Base-by-base conservation (phyloP, 306 rosid species). In the Ammopiptanthus mongolicus region DNA sequence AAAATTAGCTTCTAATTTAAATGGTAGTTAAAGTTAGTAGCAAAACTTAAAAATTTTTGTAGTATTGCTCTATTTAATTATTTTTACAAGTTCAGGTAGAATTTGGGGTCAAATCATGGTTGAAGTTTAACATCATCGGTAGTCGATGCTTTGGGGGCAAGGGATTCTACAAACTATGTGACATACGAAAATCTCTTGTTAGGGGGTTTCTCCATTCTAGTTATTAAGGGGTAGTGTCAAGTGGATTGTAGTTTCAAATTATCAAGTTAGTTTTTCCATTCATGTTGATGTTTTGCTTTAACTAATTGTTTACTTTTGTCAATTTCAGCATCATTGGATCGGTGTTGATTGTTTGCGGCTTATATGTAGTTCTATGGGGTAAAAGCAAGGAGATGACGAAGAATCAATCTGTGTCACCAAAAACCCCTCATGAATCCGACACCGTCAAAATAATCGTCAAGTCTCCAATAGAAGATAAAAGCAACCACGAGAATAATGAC, bases 321-420 rank as follows among this genome's bases (percentile, higher is more conserved):
- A 23, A 29, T 70, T 60, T 60, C 72, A 82, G 85, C 63, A 17
- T 87, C 11, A 50, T 87, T 21, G 91, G 86, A 65, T 81, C 78
- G 2, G 0, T 65, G 37, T 18, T 80, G 65, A 80, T 84, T 13
- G 83, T 87, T 18, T 69, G 81, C 3, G 88, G 91, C 1, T 74
- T 87, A 23, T 87, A 87, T 29, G 9, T 19, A 18, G 85, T 87
- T 36, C 7, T 84, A 23, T 84, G 91, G 91, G 87, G 85, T 0
- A 87, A 87, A 65, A 19, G 75, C 76, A 82, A 80, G 57, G 91
- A 87, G 59, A 74, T 37, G 77, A 73, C 1, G 69, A 81, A 28
- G 29, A 78, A 6, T 19, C 65, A 72, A 29, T 33, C 18, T 0
- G 46, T 66, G 44, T 17, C 52, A 52, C 42, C 73, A 51, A 25